phyloP scores from a whole-genome alignment of 2,329 filamentous ascomycete species.

The Knoxdaviesia capensis region DNA sequence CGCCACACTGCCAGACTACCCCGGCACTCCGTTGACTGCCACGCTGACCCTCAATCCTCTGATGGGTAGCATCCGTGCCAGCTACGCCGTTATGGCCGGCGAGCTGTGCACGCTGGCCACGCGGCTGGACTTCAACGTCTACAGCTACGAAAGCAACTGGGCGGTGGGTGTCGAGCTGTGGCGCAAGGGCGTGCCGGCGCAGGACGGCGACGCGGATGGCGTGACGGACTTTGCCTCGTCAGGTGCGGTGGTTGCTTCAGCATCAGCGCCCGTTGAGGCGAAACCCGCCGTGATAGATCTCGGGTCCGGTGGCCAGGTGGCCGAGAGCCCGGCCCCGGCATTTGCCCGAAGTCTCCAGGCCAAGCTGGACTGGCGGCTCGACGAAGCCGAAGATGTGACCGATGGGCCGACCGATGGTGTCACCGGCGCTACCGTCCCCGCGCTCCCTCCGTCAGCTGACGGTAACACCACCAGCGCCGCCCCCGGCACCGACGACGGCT shows the following conservation, averaged over 20 bases:
- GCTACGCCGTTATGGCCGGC: slow-evolving; percentile 78
- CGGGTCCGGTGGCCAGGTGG: not conserved
- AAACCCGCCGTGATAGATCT: too few relatives aligned
- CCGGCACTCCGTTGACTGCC: slow-evolving; percentile 79
- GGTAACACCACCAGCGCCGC: slow-evolving; percentile 3
- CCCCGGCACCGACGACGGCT: slow-evolving; percentile 32
- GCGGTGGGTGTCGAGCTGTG: slow-evolving; percentile 85
- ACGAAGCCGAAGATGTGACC: slow-evolving; percentile 7
- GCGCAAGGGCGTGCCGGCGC: slow-evolving; percentile 36
- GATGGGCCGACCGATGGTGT: too few relatives aligned
- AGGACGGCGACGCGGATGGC: slow-evolving; percentile 12
- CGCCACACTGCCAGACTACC: slow-evolving; percentile 61
- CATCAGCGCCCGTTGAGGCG: not conserved
- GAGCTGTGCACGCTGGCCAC: slow-evolving; percentile 70
- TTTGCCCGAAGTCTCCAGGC: slow-evolving; percentile 28
- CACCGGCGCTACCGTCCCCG: slow-evolving; percentile 10
- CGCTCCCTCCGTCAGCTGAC: slow-evolving; percentile 11
- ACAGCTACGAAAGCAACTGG: slow-evolving; percentile 92
- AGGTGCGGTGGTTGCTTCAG: not conserved
- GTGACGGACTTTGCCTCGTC: slow-evolving; percentile 2
- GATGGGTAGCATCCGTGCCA: slow-evolving; percentile 83
- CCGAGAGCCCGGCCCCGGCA: slow-evolving; percentile 3
- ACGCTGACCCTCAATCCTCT: slow-evolving; percentile 85
- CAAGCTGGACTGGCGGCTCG: slow-evolving; percentile 29
- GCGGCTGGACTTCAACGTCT: slow-evolving; percentile 91